Evolutionary conservation across 306 rosid species (phyloP).

Genomic region (Echinosophora koreensis): DNA sequence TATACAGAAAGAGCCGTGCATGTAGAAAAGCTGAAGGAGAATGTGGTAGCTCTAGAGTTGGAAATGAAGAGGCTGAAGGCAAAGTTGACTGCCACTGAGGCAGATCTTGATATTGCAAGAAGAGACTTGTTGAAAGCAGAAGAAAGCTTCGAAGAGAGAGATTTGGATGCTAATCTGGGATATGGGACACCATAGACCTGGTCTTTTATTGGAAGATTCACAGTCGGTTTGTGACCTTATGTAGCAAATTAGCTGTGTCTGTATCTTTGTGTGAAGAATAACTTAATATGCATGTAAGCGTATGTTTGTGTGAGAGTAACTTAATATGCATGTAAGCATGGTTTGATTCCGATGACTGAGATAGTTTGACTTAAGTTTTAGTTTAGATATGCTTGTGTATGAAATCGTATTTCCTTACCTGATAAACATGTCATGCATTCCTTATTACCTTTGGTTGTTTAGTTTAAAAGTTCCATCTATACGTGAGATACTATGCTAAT

Average conservation of each 20-base stretch:
- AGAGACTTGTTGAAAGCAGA: slow-evolving; percentile 1
- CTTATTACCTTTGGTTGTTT: background rate
- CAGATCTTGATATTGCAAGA: slow-evolving; percentile 19
- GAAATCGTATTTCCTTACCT: background rate
- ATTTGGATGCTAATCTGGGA: slow-evolving; percentile 37
- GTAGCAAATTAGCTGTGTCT: background rate
- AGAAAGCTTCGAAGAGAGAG: slow-evolving; percentile 13
- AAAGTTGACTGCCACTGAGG: slow-evolving; percentile 7
- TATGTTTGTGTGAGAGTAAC: background rate
- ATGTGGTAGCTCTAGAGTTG: background rate
- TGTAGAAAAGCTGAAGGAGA: slow-evolving; percentile 24
- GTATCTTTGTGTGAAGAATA: background rate
- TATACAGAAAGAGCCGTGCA: slow-evolving; percentile 8
- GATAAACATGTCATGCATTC: background rate
- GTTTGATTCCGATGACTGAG: background rate
- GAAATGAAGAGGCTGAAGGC: slow-evolving; percentile 30
- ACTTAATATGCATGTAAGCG: too few relatives aligned
- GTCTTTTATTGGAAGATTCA: background rate
- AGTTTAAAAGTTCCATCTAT: background rate
- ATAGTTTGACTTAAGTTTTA: background rate
- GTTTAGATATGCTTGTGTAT: too few relatives aligned
- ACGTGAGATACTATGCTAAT: too few relatives aligned
- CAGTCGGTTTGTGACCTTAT: background rate
- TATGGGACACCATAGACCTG: slow-evolving; percentile 17
- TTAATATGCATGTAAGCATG: background rate